phyloP scores from a whole-genome alignment of 2,329 filamentous ascomycete species.

The Ophiocordyceps camponoti-rufipedis region DNA sequence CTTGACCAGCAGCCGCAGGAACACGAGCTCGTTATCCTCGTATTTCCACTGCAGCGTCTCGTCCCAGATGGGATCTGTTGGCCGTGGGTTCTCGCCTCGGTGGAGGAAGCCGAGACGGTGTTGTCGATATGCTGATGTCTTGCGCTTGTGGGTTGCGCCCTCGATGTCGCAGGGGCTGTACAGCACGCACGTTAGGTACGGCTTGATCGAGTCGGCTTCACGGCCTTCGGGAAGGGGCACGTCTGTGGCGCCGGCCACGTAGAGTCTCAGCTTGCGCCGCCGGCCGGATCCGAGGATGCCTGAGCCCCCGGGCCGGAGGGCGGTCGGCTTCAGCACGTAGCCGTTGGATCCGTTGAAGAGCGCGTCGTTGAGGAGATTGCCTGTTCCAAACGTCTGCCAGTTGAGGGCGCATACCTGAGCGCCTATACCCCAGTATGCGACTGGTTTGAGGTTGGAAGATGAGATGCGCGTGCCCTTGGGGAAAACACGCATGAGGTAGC shows the following conservation, averaged over 20 bases:
- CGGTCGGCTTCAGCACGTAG: slow-evolving; percentile 45
- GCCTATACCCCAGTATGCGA: slow-evolving; percentile 47
- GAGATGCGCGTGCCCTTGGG: slow-evolving; percentile 53
- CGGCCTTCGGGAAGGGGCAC: slow-evolving; percentile 34
- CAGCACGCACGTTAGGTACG: slow-evolving; percentile 47
- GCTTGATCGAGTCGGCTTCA: slow-evolving; percentile 34
- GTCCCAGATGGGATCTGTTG: slow-evolving; percentile 46
- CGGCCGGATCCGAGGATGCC: slow-evolving; percentile 27
- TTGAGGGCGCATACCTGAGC: slow-evolving; percentile 54
- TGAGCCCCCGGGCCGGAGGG: slow-evolving; percentile 35
- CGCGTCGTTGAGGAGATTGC: slow-evolving; percentile 51
- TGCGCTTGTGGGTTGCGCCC: slow-evolving; percentile 28
- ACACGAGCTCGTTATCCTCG: slow-evolving; percentile 46
- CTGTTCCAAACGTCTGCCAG: slow-evolving; percentile 48
- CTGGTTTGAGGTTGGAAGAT: slow-evolving; percentile 43
- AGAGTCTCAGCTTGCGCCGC: slow-evolving; percentile 33
- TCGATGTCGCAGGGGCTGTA: slow-evolving; percentile 35
- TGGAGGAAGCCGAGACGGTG: slow-evolving; percentile 38
- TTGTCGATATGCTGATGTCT: slow-evolving; percentile 28
- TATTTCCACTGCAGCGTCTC: slow-evolving; percentile 50
- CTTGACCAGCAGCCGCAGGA: slow-evolving; percentile 47
- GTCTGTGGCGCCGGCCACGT: slow-evolving; percentile 43
- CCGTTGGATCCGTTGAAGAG: slow-evolving; percentile 47
- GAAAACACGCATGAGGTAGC: slow-evolving; percentile 51
- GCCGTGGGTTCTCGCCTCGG: slow-evolving; percentile 35